These are phyloP conservation scores for Ichthyophonus hoferi DNA, from an alignment of 208 protist genomes.

Conservation along the genomic window DNA sequence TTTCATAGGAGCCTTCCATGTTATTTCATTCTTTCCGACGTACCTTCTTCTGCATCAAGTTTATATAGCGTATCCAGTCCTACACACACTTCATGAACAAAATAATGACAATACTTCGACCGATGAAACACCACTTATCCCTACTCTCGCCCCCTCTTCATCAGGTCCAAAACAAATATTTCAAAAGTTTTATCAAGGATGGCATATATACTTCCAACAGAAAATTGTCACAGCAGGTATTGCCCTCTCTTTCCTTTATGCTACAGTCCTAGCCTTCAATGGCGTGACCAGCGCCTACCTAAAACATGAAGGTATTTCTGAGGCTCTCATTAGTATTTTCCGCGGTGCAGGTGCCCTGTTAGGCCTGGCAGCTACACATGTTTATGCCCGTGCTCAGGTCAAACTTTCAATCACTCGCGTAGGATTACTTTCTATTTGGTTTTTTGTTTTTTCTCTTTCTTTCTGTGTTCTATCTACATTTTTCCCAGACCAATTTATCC, in stretches of 20 bases:
- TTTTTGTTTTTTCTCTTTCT: background rate
- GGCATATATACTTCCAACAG: background rate
- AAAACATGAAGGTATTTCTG: background rate
- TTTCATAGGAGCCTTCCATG: background rate
- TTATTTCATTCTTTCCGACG: background rate
- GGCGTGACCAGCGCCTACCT: background rate
- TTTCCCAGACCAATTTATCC: background rate
- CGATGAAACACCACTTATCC: background rate
- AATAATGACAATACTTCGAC: no score
- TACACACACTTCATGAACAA: background rate
- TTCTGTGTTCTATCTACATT: background rate
- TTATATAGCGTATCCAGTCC: background rate
- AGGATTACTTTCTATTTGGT: background rate
- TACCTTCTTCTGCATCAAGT: background rate
- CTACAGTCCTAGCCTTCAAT: background rate
- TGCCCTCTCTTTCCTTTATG: background rate
- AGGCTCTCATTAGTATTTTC: background rate
- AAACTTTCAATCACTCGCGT: background rate
- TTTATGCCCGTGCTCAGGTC: background rate
- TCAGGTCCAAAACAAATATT: no score
- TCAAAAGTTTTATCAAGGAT: background rate
- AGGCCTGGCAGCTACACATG: background rate
- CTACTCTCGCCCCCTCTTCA: background rate
- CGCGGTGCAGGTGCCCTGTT: background rate
- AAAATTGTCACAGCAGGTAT: background rate